phyloP scores from a whole-genome alignment of 495 filamentous ascomycete species.

The Talaromyces nanjingensis region DNA sequence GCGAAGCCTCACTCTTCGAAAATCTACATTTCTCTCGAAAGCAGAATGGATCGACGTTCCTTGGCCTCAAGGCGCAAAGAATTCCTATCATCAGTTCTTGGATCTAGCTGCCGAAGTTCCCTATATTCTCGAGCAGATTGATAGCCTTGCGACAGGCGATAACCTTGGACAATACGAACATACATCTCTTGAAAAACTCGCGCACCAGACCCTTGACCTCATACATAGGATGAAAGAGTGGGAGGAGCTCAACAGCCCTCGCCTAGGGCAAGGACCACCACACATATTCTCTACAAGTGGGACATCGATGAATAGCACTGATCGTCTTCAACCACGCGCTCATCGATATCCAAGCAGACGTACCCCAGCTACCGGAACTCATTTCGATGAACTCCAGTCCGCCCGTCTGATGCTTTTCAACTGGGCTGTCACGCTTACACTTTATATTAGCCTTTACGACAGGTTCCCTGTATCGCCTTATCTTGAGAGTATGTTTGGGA shows the following conservation, averaged over 20 bases:
- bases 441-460: background rate
- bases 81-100: background rate
- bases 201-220: background rate
- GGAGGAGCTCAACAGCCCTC: background rate
- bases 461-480: background rate
- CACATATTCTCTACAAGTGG: background rate
- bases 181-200: background rate
- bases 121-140: background rate
- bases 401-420: background rate
- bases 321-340: background rate
- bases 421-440: background rate
- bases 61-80: background rate
- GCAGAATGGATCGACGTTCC: background rate
- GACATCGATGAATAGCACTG: background rate
- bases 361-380: background rate
- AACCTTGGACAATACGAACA: background rate
- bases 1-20: background rate
- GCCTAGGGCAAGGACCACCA: background rate
- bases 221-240: background rate
- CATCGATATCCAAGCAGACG: background rate
- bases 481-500: background rate
- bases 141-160: background rate
- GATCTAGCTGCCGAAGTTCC: conserved; percentile 1
- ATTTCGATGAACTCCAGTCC: background rate
- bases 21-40: conserved; percentile 2